Base-by-base conservation (phyloP, 768 basidiomycete genomes). In the Termitomyces sp. region DNA sequence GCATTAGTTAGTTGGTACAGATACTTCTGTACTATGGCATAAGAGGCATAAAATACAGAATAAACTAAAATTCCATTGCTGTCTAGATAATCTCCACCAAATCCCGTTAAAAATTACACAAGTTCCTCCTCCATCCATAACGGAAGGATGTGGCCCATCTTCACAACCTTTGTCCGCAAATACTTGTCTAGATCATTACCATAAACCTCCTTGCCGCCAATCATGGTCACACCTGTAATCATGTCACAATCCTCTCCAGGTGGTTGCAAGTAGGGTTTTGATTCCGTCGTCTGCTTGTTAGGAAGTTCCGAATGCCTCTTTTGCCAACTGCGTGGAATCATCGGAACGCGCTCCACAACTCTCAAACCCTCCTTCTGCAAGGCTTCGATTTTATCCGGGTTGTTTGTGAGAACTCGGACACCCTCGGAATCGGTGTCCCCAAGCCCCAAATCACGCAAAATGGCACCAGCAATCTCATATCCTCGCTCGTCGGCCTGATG, bases 131-230 rank as follows among this genome's bases (percentile, higher is more conserved):
- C 76, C 68, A 78, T 69, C 77, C 75, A 78, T 55, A 89, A 68
- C 34, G 88, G 85, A 30, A 97, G 76, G 77, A 96, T 87, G 70
- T 99, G 97, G 13, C 97, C 97, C 97, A 99, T 99, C 60, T 89
- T 81, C 69, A 93, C 75, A n/a, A 98, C 87, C 72, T 99, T 99
- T 41, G 97, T 98, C 70, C 91, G 83, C 66, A 99, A 73, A 71
- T 99, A 99, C 74, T 89, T 93, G 67, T 98, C 94, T 66, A 99
- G 72, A 68, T 99, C 97, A 57, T 85, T 84, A 1, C 94, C 92
- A 56, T 86, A 75, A 9, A 88, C 89, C 31, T 81, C 81, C 16
- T 87, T 84, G 11, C 86, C 89, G 5, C 93, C 93, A 44, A 95
- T 87, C 72, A 94, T 79, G 44, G 91, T 90, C 9, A 86, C 89